Evolutionary conservation across 306 rosid species (phyloP).

Genomic region (Alnus glutinosa): DNA sequence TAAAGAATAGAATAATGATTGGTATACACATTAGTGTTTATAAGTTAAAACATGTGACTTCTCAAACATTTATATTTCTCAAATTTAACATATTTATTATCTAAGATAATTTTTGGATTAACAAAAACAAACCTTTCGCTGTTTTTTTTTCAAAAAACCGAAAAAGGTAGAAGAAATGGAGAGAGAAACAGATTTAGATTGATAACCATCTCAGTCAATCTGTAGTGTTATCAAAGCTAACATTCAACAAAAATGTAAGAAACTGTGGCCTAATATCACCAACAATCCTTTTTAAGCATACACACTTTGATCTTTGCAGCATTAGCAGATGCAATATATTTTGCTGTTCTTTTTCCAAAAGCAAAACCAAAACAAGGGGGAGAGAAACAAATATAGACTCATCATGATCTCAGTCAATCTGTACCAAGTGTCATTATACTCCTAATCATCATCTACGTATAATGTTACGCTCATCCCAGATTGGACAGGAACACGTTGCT

Average conservation of each 20-base stretch:
- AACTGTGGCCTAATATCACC: too few species aligned
- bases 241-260: too few species aligned
- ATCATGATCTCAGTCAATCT: background rate
- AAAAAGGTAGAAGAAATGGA: background rate
- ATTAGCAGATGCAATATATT: background rate
- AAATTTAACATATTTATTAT: too few species aligned
- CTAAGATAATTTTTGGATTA: too few species aligned
- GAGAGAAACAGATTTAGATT: background rate
- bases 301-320: background rate
- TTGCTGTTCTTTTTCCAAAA: background rate
- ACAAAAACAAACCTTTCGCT: too few species aligned
- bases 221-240: background rate
- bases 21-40: too few species aligned
- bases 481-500: slow-evolving; percentile 52
- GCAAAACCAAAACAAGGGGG: background rate
- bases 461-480: slow-evolving; percentile 47
- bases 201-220: background rate
- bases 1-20: too few species aligned
- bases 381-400: background rate
- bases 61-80: too few species aligned
- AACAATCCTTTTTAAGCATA: background rate
- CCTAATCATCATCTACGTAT: slow-evolving; percentile 12
- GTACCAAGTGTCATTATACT: background rate
- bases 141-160: too few species aligned
- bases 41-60: too few species aligned